A percentile compares a stretch with the other conserved stretches of the same genome.
Evolutionary conservation across 2,329 filamentous ascomycete species (phyloP).

Genomic region (Zymoseptoria tritici): DNA sequence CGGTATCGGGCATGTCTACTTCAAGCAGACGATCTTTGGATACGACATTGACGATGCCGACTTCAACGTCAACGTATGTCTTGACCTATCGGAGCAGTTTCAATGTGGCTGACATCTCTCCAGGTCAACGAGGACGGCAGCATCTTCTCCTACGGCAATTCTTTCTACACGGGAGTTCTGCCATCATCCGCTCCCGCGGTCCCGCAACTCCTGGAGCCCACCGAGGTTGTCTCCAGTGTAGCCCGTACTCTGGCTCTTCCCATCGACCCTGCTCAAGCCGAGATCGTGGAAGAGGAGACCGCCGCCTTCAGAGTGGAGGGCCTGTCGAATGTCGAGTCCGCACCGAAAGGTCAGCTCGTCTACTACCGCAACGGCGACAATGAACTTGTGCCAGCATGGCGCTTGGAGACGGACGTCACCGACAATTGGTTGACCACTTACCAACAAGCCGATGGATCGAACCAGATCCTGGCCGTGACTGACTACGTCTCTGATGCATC

Average conservation of each 20-base stretch:
- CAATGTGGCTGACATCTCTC: not conserved
- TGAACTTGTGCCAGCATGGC: constrained; percentile 46
- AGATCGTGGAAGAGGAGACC: constrained; percentile 30
- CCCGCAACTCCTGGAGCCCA: constrained; percentile 37
- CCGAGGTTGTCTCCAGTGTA: constrained; percentile 38
- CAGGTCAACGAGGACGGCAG: constrained; percentile 47
- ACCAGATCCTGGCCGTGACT: constrained; percentile 46
- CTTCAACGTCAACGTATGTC: constrained; percentile 56
- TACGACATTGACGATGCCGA: constrained; percentile 55
- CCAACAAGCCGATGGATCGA: constrained; percentile 44
- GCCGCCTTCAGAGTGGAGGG: constrained; percentile 40
- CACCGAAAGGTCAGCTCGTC: constrained; percentile 49
- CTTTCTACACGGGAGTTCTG: constrained; percentile 40
- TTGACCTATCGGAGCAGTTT: too few relatives aligned
- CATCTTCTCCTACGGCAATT: constrained; percentile 52
- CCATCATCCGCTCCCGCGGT: constrained; percentile 35
- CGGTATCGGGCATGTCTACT: constrained; percentile 51
- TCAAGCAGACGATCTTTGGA: constrained; percentile 52
- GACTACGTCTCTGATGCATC: constrained; percentile 52
- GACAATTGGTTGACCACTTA: constrained; percentile 56
- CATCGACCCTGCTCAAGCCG: constrained; percentile 32
- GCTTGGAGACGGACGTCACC: constrained; percentile 51
- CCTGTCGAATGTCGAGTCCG: constrained; percentile 42
- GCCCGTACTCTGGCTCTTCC: constrained; percentile 36
- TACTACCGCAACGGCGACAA: constrained; percentile 47